Evolutionary conservation across 495 filamentous ascomycete species (phyloP).

Genomic region (Talaromyces ruber): DNA sequence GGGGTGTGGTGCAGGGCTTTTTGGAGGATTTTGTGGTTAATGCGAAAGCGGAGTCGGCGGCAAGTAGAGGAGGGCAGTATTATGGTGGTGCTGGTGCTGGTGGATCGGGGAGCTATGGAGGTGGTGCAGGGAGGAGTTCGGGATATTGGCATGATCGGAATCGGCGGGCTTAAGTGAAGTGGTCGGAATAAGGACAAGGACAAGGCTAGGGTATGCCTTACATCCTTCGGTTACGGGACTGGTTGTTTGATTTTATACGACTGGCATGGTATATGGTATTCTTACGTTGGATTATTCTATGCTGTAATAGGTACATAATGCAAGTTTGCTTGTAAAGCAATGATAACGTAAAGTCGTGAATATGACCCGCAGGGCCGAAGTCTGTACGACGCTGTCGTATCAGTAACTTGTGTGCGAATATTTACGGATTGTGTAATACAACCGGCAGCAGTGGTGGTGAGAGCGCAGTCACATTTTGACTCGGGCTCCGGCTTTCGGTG

Average conservation of each 20-base stretch:
- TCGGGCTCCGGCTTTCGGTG: neutral
- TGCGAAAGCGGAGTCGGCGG: conserved; percentile 18
- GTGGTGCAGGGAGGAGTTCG: conserved; percentile 1
- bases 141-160: neutral
- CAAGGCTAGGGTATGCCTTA: neutral
- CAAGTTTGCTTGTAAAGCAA: neutral
- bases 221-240: neutral
- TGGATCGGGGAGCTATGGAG: neutral
- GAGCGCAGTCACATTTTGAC: neutral
- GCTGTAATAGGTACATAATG: neutral
- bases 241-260: neutral
- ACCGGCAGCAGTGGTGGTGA: neutral
- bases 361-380: neutral
- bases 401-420: neutral
- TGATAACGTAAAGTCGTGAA: neutral
- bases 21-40: conserved; percentile 42
- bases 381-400: neutral
- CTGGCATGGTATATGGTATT: neutral
- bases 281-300: neutral
- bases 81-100: neutral
- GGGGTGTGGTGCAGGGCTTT: conserved; percentile 48
- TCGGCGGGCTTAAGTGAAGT: neutral
- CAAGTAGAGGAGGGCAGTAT: conserved; percentile 7
- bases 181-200: neutral
- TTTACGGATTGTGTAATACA: neutral